phyloP scores from a whole-genome alignment of 2,329 filamentous ascomycete species.

The Hymenoscyphus albidus region DNA sequence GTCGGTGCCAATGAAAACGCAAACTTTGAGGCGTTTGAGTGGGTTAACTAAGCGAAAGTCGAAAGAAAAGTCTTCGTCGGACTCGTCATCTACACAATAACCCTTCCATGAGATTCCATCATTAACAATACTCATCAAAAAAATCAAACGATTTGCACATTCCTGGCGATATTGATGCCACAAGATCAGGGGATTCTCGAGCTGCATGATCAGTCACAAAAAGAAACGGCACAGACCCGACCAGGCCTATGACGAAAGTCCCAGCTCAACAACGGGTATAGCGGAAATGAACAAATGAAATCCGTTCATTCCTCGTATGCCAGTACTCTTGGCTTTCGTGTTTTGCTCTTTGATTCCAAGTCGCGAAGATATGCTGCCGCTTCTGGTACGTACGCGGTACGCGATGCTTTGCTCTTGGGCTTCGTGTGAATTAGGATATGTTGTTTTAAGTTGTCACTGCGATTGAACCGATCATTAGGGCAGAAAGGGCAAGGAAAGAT shows the following conservation, averaged over 20 bases:
- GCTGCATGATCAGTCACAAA: not conserved
- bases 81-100: not conserved
- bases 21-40: not conserved
- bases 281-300: not conserved
- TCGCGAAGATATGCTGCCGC: not conserved
- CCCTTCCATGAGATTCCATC: not conserved
- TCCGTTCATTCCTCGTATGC: not conserved
- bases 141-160: conserved; percentile 1
- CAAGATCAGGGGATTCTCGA: not conserved
- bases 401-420: conserved; percentile 5
- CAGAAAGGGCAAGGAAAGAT: conserved; percentile 25
- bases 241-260: not conserved
- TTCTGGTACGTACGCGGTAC: conserved; percentile 5
- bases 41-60: not conserved
- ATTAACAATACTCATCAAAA: conserved; percentile 7
- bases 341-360: not conserved
- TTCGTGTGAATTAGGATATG: conserved; percentile 23
- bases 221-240: not conserved
- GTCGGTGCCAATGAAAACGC: not conserved
- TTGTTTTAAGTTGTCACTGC: conserved; percentile 28
- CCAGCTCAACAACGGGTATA: not conserved
- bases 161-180: not conserved
- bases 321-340: not conserved
- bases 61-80: not conserved
- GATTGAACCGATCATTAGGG: conserved; percentile 17